Evolutionary conservation across 164 flowering plant genomes (phyloP).

Genomic region (Houttuynia cordata): DNA sequence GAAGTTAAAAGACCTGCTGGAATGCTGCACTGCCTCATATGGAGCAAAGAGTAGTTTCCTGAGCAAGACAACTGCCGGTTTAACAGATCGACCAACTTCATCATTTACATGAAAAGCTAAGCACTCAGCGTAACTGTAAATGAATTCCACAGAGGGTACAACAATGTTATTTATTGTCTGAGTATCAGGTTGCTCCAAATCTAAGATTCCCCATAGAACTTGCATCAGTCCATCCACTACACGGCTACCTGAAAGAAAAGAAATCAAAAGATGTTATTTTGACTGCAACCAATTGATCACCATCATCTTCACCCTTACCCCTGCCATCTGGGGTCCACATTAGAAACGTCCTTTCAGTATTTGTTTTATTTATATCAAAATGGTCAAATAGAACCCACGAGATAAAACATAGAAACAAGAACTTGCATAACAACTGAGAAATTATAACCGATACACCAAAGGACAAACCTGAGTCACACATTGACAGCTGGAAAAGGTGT

Average conservation of each 20-base stretch:
- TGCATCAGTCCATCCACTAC: constrained; percentile 93
- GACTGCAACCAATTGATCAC: neutral
- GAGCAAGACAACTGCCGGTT: constrained; percentile 76
- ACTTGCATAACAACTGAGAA: too few relatives aligned
- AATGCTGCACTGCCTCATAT: constrained; percentile 83
- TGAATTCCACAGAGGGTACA: constrained; percentile 84
- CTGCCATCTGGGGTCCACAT: too few relatives aligned
- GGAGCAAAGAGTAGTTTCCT: constrained; percentile 76
- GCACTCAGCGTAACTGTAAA: constrained; percentile 95
- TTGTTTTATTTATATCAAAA: too few relatives aligned
- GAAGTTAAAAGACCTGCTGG: constrained; percentile 65
- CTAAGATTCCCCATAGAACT: constrained; percentile 94
- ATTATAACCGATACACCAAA: too few relatives aligned
- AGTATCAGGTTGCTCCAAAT: constrained; percentile 85
- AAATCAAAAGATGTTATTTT: neutral
- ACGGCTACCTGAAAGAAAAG: constrained; percentile 49
- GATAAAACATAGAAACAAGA: too few relatives aligned
- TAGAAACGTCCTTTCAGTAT: too few relatives aligned
- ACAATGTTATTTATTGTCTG: constrained; percentile 92
- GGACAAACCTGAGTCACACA: too few relatives aligned
- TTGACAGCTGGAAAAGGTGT: too few relatives aligned
- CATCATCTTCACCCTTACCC: too few relatives aligned
- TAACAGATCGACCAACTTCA: constrained; percentile 43
- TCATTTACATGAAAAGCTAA: constrained; percentile 69
- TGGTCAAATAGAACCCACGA: too few relatives aligned